phyloP scores from a whole-genome alignment of 352 stramenopile species.

The Nothophytophthora sp. region DNA sequence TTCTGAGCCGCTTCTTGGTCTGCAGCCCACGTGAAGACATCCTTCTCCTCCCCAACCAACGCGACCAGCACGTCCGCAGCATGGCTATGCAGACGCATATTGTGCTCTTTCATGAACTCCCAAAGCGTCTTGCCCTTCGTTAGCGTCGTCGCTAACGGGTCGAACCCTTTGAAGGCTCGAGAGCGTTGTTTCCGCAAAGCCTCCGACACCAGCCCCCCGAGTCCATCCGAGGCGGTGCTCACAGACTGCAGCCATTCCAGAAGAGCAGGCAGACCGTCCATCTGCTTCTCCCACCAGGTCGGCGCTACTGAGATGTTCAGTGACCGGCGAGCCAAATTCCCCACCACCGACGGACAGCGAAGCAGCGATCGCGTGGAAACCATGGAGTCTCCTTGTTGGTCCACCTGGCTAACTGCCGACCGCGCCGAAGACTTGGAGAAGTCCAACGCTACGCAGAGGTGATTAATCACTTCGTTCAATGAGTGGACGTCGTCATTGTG shows the following conservation, averaged over 20 bases:
- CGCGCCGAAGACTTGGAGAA: slow-evolving; percentile 56
- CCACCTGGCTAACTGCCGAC: slow-evolving; percentile 53
- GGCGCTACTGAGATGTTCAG: slow-evolving; percentile 75
- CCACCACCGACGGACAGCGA: slow-evolving; percentile 46
- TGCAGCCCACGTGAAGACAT: slow-evolving; percentile 29
- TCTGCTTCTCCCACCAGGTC: slow-evolving; percentile 69
- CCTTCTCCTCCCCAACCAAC: slow-evolving; percentile 20
- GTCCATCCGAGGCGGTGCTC: slow-evolving; percentile 66
- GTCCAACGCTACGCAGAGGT: slow-evolving; percentile 53
- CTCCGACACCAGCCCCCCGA: slow-evolving; percentile 71
- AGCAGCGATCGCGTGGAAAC: slow-evolving; percentile 47
- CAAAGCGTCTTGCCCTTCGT: slow-evolving; percentile 24
- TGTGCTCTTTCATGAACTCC: slow-evolving; percentile 38
- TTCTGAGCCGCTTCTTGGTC: slow-evolving; percentile 35
- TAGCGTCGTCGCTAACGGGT: slow-evolving; percentile 27
- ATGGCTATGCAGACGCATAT: slow-evolving; percentile 34
- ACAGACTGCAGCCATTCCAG: slow-evolving; percentile 79
- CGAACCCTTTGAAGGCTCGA: slow-evolving; percentile 34
- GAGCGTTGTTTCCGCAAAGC: slow-evolving; percentile 54
- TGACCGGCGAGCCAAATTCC: slow-evolving; percentile 55
- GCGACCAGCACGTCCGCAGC: slow-evolving; percentile 23
- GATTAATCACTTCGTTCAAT: slow-evolving; percentile 72
- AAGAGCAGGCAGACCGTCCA: slow-evolving; percentile 47
- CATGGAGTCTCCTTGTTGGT: slow-evolving; percentile 57
- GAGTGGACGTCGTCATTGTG: slow-evolving; percentile 88